These are phyloP conservation scores for Aspergillus viridinutans DNA, from an alignment of 2,329 filamentous ascomycete genomes.

Conservation along the genomic window DNA sequence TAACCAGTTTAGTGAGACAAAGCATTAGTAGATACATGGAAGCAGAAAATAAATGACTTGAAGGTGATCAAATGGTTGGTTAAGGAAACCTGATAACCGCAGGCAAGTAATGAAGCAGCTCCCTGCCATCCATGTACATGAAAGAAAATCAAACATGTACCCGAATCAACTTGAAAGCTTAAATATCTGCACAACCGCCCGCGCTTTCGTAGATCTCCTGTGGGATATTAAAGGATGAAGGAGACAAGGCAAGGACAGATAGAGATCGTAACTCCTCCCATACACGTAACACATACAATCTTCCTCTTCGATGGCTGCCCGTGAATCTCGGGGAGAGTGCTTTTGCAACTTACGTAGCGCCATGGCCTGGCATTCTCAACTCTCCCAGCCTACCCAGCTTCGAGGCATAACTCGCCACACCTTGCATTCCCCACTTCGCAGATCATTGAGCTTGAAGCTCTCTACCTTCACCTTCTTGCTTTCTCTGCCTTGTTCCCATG, in stretches of 20 bases:
- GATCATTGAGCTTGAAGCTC: constrained; percentile 88
- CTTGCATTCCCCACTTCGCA: constrained; percentile 90
- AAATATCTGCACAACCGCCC: neutral
- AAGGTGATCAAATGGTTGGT: constrained; percentile 9
- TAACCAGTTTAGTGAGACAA: neutral
- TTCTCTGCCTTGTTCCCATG: constrained; percentile 92
- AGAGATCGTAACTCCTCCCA: neutral
- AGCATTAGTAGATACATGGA: constrained; percentile 19
- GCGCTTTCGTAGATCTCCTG: neutral
- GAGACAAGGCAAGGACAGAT: neutral
- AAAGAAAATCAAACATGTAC: neutral
- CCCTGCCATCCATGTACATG: neutral
- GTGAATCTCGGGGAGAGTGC: neutral
- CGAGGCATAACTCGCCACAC: constrained; percentile 94
- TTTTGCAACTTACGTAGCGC: neutral
- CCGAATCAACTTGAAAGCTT: neutral
- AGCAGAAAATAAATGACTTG: constrained; percentile 9
- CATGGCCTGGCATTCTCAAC: constrained; percentile 3
- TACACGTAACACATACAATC: neutral
- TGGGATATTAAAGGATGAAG: neutral
- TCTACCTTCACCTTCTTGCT: constrained; percentile 90
- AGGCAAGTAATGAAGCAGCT: neutral
- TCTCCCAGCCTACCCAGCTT: constrained; percentile 86
- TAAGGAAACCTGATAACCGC: neutral
- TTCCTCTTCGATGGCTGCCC: neutral